Evolutionary conservation across 768 basidiomycete species (phyloP).

Genomic region (Amanita polypyramis): DNA sequence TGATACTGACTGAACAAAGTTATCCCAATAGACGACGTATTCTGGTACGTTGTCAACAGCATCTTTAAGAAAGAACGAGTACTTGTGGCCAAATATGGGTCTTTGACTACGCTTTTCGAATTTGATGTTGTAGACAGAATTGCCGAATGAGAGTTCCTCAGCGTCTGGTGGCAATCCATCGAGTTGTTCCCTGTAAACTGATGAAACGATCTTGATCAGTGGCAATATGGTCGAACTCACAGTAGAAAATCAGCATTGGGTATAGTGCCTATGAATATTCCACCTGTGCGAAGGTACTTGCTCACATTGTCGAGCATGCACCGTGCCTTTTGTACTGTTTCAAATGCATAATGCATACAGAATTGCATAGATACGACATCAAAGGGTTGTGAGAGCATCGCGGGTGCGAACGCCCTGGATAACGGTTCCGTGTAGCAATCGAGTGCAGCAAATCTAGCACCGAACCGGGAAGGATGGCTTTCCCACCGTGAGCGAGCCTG

Average conservation of each 20-base stretch:
- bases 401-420: constrained; percentile 53
- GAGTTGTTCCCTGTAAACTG: constrained; percentile 50
- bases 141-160: constrained; percentile 75
- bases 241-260: constrained; percentile 80
- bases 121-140: constrained; percentile 79
- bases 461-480: constrained; percentile 45
- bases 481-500: constrained; percentile 78
- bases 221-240: constrained; percentile 39
- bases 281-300: constrained; percentile 69
- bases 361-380: constrained; percentile 99
- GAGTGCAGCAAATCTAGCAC: constrained; percentile 72
- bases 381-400: constrained; percentile 56
- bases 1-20: constrained; percentile 78
- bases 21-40: constrained; percentile 93
- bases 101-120: constrained; percentile 63
- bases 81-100: constrained; percentile 80
- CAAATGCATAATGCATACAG: constrained; percentile 99
- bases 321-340: constrained; percentile 74
- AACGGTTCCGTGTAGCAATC: constrained; percentile 83
- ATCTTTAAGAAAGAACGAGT: constrained; percentile 88
- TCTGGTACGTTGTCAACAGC: constrained; percentile 98
- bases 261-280: constrained; percentile 94
- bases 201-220: constrained; percentile 6
- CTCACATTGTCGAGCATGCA: constrained; percentile 92
- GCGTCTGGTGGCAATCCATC: constrained; percentile 55